Base-by-base conservation (phyloP, 2,329 filamentous ascomycete species). In the Bipolaris cookei region DNA sequence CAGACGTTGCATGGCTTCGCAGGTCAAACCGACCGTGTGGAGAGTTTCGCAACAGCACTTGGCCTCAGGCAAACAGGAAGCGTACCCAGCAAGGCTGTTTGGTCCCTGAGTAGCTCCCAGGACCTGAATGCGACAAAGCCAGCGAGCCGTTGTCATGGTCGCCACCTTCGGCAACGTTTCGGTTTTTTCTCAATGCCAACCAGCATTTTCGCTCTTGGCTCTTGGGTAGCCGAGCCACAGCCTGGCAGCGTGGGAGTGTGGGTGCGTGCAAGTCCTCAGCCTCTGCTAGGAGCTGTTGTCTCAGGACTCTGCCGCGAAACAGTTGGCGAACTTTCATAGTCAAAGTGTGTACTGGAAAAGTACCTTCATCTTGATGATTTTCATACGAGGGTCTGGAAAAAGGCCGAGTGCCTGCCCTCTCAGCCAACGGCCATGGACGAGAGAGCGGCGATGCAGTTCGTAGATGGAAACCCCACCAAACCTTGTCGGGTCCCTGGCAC, bases 271-370 rank as follows among this genome's bases (percentile, higher is more conserved):
- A 4, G 4, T 30, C 13, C 28, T 30, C 28, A 30, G 28, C 10
- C 28, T 30, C 28, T 30, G 10, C 28, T 30, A 30, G 28, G 28
- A 30, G 28, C 16, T 43, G 32, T 14, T 51, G 52, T 39, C 52
- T 55, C 46, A 51, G 30, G 46, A 28, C 47, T 42, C 43, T 20
- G 42, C 21, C 8, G 20, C 53, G 53, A 56, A 56, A 52, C 53
- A 39, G 35, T 21, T 42, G 6, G 39, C 28, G 47, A 30, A 30
- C 28, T 30, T 30, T 13, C 10, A 30, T 11, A 30, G 28, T 4
- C 10, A 30, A 30, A 30, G 10, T 30, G 28, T 30, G 28, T 30
- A 30, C 28, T 30, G 3, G 10, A 10, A 11, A 13, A 30, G 10
- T 30, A 30, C 28, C 28, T 30, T 30, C 10, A 30, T 10, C 28